Base-by-base conservation (phyloP, 257 asterid genomes). In the Nicotiana undulata region DNA sequence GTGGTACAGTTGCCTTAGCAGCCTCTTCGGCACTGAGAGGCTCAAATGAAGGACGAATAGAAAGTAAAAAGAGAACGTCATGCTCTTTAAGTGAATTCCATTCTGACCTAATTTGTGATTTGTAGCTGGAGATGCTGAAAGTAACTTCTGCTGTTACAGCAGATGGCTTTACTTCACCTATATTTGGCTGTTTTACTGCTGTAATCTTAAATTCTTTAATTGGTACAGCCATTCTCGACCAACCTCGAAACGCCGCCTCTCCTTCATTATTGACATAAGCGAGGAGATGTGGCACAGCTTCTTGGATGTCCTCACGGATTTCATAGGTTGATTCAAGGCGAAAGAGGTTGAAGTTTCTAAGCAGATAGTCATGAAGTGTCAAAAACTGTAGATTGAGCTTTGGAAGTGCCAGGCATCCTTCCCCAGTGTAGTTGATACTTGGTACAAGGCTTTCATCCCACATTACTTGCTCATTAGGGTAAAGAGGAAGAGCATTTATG, bases 381-480 rank as follows among this genome's bases (percentile, higher is more conserved):
- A 96, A 82, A 83, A 96, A 96, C 88, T 96, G 99, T 68, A 96
- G 87, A 88, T 96, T 96, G 65, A 96, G 98, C 85, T 96, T 96
- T 9, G 99, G 99, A 81, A 96, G 98, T 65, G 99, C 99, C 88
- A 96, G 87, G 86, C 99, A 96, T 84, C 99, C 99, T 91, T 96
- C 99, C 34, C 99, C 99, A 49, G 99, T 91, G 91, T 96, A 96
- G 89, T 96, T 91, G 85, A 96, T 94, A 85, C 98, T 96, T 18
- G 99, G 99, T 66, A 96, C 99, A 79, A 96, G 98, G 88, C 99
- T 96, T 86, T 92, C 99, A 85, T 96, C 99, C 99, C 99, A 96
- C 99, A 96, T 94, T 88, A 96, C 89, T 81, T 92, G 93, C 85
- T 96, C 99, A 77, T 96, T 94, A 34, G 99, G 99, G 82, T 96